Evolutionary conservation across 176 grass and related monocot species (phyloP).

Genomic region (Elymus sibiricus): DNA sequence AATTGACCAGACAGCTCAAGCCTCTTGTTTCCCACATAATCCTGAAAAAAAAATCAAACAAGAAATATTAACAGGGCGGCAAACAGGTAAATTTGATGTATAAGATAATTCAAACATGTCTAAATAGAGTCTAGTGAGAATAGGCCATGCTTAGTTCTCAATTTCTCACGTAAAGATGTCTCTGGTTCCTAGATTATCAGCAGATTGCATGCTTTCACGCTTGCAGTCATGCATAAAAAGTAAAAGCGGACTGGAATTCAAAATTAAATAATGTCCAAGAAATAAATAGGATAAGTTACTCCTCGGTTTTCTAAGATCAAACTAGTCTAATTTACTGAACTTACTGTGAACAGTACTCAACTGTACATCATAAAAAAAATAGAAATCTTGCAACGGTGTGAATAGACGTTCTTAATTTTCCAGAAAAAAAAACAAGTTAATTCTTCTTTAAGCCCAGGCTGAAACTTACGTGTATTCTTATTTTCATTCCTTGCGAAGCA

Average conservation of each 20-base stretch:
- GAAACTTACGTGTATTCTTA: constrained; percentile 17
- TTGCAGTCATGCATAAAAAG: constrained; percentile 1
- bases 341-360: neutral
- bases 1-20: constrained; percentile 92
- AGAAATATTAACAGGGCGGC: neutral
- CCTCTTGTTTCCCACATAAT: constrained; percentile 98
- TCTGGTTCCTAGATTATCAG: neutral
- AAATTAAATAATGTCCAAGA: constrained; percentile 9
- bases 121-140: neutral
- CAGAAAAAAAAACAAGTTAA: constrained; percentile 2
- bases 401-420: neutral
- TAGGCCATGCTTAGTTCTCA: neutral
- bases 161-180: neutral
- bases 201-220: neutral
- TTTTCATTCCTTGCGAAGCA: neutral
- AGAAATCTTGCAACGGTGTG: neutral
- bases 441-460: neutral
- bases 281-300: constrained; percentile 5
- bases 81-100: constrained; percentile 13
- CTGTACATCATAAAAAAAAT: neutral
- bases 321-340: neutral
- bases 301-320: neutral
- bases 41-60: constrained; percentile 50
- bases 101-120: neutral
- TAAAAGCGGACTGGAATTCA: neutral